These are phyloP conservation scores for Gillenia trifoliata DNA, from an alignment of 306 rosid species.

Conservation along the genomic window DNA sequence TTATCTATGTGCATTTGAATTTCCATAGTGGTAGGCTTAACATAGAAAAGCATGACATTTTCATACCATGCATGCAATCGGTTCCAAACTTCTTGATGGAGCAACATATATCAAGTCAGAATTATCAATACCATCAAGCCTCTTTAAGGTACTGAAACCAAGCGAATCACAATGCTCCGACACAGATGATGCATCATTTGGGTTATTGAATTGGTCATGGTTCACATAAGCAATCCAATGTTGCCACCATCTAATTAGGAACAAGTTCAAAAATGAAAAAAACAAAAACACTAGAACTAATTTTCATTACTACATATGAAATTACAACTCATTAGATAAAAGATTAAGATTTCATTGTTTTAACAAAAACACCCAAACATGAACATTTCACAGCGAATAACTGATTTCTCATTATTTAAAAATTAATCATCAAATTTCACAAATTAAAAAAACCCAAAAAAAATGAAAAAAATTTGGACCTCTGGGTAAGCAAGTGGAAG, in stretches of 20 bases:
- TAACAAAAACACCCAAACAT: too few species aligned
- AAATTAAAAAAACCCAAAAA: background rate
- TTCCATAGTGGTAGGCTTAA: background rate
- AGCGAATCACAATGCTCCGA: conserved; percentile 58
- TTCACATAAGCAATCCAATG: conserved; percentile 94
- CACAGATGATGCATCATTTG: conserved; percentile 59
- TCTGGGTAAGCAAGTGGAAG: conserved; percentile 77
- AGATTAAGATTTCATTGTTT: background rate
- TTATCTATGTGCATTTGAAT: conserved; percentile 6
- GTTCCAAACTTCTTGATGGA: conserved; percentile 88
- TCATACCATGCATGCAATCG: conserved; percentile 64
- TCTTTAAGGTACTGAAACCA: conserved; percentile 55
- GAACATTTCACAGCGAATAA: too few species aligned
- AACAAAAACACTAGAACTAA: conserved; percentile 3
- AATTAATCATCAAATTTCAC: too few species aligned
- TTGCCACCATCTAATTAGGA: conserved; percentile 87
- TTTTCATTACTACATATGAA: background rate
- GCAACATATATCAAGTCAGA: conserved; percentile 80
- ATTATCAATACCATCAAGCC: conserved; percentile 78
- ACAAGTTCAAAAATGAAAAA: conserved; percentile 20
- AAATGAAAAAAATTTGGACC: conserved; percentile 30
- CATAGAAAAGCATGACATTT: conserved; percentile 14
- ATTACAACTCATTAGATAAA: too few species aligned
- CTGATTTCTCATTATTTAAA: too few species aligned
- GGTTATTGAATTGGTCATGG: conserved; percentile 70